Evolutionary conservation across 768 basidiomycete species (phyloP).

Genomic region (Sporobolomyces roseus): DNA sequence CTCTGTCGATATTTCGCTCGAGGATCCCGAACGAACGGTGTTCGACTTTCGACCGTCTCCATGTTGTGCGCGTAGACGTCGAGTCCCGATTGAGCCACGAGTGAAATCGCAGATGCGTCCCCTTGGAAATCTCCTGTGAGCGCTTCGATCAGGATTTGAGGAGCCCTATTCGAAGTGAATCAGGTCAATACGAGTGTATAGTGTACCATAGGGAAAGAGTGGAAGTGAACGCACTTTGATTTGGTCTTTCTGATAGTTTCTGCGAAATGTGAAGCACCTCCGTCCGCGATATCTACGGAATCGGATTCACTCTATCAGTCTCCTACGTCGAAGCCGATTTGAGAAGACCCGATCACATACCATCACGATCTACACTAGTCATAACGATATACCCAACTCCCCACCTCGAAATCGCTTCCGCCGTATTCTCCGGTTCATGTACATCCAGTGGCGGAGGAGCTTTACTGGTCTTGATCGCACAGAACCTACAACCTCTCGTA

Average conservation of each 20-base stretch:
- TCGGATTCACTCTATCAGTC: no score
- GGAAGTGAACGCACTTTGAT: constrained; percentile 64
- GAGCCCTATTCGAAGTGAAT: constrained; percentile 60
- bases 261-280: constrained; percentile 89
- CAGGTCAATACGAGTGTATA: background rate
- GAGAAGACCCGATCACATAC: constrained; percentile 53
- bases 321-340: no score
- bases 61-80: constrained; percentile 98
- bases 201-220: background rate
- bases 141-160: constrained; percentile 92
- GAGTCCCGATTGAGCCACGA: constrained; percentile 85
- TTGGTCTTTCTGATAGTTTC: constrained; percentile 93
- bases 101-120: constrained; percentile 64
- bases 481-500: constrained; percentile 95
- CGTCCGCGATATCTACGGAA: constrained; percentile 74
- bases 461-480: constrained; percentile 89
- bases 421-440: constrained; percentile 96
- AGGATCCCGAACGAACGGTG: constrained; percentile 91
- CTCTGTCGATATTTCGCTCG: constrained; percentile 68
- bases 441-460: constrained; percentile 85
- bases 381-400: constrained; percentile 95
- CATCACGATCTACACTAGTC: constrained; percentile 94
- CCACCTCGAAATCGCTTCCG: constrained; percentile 97
- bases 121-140: constrained; percentile 92
- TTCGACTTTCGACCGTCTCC: constrained; percentile 90